phyloP scores from a whole-genome alignment of 2,329 filamentous ascomycete genomes.

The Ophiostoma novo-ulmi region DNA sequence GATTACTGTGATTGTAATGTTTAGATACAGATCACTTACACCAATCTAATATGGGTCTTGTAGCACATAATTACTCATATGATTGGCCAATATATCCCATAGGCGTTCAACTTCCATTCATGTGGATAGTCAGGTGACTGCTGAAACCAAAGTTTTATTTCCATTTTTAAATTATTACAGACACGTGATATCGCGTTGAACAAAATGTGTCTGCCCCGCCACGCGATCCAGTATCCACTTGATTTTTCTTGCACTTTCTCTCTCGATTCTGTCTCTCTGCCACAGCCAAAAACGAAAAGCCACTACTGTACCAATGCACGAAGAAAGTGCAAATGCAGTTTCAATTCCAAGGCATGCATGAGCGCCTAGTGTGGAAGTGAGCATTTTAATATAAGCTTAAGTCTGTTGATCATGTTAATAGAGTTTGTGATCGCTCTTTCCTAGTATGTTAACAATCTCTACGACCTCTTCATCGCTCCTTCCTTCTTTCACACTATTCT shows the following conservation, averaged over 20 bases:
- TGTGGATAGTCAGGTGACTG: not conserved
- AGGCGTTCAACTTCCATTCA: too few relatives aligned
- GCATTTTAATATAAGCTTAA: not conserved
- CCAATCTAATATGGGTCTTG: not conserved
- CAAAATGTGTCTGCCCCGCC: slow-evolving; percentile 6
- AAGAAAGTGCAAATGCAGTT: not conserved
- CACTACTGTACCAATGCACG: not conserved
- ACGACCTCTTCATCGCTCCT: not conserved
- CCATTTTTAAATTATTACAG: too few relatives aligned
- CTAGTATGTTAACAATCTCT: not conserved
- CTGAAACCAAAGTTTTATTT: too few relatives aligned
- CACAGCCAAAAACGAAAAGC: not conserved
- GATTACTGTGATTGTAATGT: not conserved
- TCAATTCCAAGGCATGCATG: not conserved
- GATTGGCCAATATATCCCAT: not conserved
- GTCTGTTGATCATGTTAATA: not conserved
- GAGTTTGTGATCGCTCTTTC: not conserved
- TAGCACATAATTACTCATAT: not conserved
- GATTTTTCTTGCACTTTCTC: not conserved
- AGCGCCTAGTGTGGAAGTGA: not conserved
- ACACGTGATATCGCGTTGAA: slow-evolving; percentile 24
- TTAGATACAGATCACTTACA: not conserved
- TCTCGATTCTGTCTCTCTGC: not conserved
- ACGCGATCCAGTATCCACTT: slow-evolving; percentile 15
- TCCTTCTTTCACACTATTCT: slow-evolving; percentile 10